phyloP scores from a whole-genome alignment of 257 asterid genomes.

The Rhazya stricta region DNA sequence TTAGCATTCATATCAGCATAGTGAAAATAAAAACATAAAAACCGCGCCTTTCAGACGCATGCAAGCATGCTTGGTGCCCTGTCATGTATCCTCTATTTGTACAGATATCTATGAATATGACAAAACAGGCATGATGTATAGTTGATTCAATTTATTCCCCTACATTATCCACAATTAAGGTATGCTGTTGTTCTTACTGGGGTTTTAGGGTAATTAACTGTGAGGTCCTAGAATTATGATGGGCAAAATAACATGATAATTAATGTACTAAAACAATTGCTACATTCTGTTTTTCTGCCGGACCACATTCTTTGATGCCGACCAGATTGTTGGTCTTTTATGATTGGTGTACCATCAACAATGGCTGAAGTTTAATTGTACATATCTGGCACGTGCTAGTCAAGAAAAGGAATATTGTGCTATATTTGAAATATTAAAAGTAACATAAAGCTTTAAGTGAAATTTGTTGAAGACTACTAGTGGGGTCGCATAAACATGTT shows the following conservation, averaged over 20 bases:
- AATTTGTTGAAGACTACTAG: not conserved
- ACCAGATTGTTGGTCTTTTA: not conserved
- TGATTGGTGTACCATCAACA: not conserved
- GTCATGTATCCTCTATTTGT: not conserved
- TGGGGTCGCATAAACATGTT: not conserved
- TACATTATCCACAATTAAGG: not conserved
- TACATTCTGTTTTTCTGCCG: too few species aligned
- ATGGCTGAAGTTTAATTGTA: not conserved
- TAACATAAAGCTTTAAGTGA: too few species aligned
- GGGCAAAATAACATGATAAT: not conserved
- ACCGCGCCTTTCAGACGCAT: not conserved
- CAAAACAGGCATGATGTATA: not conserved
- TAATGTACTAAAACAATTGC: not conserved
- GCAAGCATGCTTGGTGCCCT: not conserved
- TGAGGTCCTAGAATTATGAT: not conserved
- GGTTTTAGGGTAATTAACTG: not conserved
- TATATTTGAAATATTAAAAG: not conserved
- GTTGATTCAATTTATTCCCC: not conserved
- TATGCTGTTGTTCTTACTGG: not conserved
- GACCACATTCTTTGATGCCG: too few species aligned
- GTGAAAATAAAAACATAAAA: not conserved
- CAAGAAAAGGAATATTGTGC: not conserved
- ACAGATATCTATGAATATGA: not conserved
- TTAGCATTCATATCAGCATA: not conserved
- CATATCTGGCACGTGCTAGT: not conserved